Conservation (phyloP, 345 rosid species). For the Boechera divaricarpa region DNA sequence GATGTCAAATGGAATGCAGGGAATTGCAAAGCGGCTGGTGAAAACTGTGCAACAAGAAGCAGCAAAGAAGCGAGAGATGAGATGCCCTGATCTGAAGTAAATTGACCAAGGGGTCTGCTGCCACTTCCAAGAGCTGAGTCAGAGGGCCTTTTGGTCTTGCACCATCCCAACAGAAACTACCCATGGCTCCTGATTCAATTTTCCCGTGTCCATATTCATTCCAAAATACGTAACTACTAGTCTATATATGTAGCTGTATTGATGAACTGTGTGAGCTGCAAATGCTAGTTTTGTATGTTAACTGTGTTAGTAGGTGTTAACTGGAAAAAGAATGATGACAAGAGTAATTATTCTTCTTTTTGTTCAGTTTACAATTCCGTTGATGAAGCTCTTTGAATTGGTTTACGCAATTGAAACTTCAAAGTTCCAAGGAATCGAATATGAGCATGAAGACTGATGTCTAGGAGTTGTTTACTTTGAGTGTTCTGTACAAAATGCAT, state of each 20-base stretch:
- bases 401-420: constrained; percentile 20
- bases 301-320: constrained; percentile 5
- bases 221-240: neutral
- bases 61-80: neutral
- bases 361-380: neutral
- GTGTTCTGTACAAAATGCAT: constrained; percentile 46
- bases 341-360: neutral
- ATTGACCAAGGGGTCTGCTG: neutral
- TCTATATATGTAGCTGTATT: neutral
- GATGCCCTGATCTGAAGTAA: neutral
- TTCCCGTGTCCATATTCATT: neutral
- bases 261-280: neutral
- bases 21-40: neutral
- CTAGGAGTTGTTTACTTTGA: constrained; percentile 29
- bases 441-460: constrained; percentile 12
- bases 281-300: constrained; percentile 1
- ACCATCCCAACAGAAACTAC: neutral
- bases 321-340: neutral
- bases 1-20: neutral
- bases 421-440: neutral
- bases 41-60: neutral
- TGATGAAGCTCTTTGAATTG: constrained; percentile 16
- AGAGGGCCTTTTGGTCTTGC: neutral
- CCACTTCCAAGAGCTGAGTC: neutral
- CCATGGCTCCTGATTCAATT: neutral